Base-by-base conservation (phyloP, 306 rosid genomes). In the Abrus precatorius region DNA sequence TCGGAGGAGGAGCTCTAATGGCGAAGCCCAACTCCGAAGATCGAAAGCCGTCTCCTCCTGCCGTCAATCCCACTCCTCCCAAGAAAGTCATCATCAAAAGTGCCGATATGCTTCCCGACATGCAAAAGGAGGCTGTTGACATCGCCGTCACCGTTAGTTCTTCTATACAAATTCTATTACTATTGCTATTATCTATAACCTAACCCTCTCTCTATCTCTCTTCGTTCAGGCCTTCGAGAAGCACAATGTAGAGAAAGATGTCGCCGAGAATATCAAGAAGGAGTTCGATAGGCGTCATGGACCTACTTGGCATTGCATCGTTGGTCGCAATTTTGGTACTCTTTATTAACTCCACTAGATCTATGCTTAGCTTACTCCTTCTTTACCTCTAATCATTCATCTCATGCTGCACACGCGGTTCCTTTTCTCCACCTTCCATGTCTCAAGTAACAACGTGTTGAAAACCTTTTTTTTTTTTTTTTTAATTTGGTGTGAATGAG, bases 291-390 rank as follows among this genome's bases (percentile, higher is more conserved):
- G 80, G 85, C 90, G 87, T 75, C 97, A 94, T 54, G 97, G 97
- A 13, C 93, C 98, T 40, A 94, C 98, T 44, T 94, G 98, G 98
- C 98, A 94, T 88, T 92, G 97, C 86, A 94, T 94, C 79, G 98
- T 94, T 30, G 98, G 98, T 65, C 93, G 98, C 55, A 94, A 94
- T 87, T 94, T 94, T 33, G 98, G 98, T 94, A 91, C 13, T 45
- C 69, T 27, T 68, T 72, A 9, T 69, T 50, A 47, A 47, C 52
- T 76, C 78, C 49, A 50, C 66, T 86, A 85, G 91, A 82, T 88
- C 80, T 88, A 78, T 50, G 77, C 73, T 75, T 79, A 27, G 20
- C 2, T 70, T 3, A 5, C 57, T 72, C 45, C 29, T 45, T 54
- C 6, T 75, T 54, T 56, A 20, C 20, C 20, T 45, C 29, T 7